These are phyloP conservation scores for Nakazawaea holstii DNA, from an alignment of 805 yeast species.

Conservation along the genomic window DNA sequence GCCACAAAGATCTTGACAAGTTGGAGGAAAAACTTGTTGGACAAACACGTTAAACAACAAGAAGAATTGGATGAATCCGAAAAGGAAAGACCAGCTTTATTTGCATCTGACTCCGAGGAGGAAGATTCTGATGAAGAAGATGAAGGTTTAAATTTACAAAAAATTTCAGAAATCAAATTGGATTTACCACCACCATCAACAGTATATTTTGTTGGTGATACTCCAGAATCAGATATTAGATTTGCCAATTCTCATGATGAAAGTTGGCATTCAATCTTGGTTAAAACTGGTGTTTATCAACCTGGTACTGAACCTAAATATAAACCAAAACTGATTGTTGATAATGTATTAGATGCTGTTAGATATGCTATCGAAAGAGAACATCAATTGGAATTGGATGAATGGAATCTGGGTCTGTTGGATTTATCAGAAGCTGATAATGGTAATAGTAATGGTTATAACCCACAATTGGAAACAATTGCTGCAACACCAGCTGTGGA, in stretches of 20 bases:
- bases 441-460: neutral
- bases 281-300: constrained; percentile 83
- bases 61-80: constrained; percentile 14
- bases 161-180: constrained; percentile 35
- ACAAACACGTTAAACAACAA: constrained; percentile 60
- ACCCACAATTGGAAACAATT: constrained; percentile 9
- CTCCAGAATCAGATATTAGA: constrained; percentile 84
- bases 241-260: constrained; percentile 84
- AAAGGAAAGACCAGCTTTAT: constrained; percentile 21
- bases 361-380: constrained; percentile 80
- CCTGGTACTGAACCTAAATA: constrained; percentile 76
- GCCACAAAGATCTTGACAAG: constrained; percentile 71
- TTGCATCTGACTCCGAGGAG: constrained; percentile 26
- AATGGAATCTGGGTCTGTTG: constrained; percentile 52
- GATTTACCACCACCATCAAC: constrained; percentile 80
- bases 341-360: constrained; percentile 76
- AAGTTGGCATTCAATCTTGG: constrained; percentile 80
- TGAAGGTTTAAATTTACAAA: constrained; percentile 41
- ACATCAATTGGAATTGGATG: constrained; percentile 63
- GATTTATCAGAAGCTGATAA: constrained; percentile 13
- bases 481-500: constrained; percentile 12
- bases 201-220: constrained; percentile 85
- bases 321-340: constrained; percentile 69
- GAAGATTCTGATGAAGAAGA: constrained; percentile 27
- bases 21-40: constrained; percentile 78